Base-by-base conservation (phyloP, 345 rosid genomes). In the Arabidopsis arenosa region DNA sequence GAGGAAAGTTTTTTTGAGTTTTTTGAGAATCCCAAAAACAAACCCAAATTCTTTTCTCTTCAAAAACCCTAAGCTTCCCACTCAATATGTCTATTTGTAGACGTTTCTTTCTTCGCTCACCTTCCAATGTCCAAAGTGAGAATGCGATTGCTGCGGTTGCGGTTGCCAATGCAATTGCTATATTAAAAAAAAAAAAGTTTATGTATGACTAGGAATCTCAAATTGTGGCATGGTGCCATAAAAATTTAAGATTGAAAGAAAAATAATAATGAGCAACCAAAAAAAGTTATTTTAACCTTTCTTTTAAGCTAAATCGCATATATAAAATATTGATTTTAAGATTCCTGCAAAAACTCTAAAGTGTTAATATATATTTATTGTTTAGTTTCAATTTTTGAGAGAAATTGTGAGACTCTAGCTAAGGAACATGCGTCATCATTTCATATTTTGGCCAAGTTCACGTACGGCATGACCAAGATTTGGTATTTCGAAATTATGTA, bases 1-100 rank as follows among this genome's bases (percentile, higher is more conserved):
- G 5, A 17, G 45, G 48, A 47, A 66, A 26, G 51, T 35, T 58
- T 26, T 53, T 68, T 59, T 68, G 49, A 21, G 53, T 41, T 35
- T 37, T 77, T 83, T 74, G 56, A 80, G 87, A 86, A 84, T 84
- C 84, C 90, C 89, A 61, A 89, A 85, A 87, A 84, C 85, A 85
- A 81, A 58, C 74, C 78, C 72, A 56, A 74, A 43, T 59, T 52
- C 30, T 66, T 47, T 74, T 44, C 68, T 77, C 70, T 80, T 65
- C 68, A 51, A 78, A 72, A 78, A 78, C 68, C 82, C 58, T 72
- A 54, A 77, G 67, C 81, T 78, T 56, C 72, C 77, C 61, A 77
- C n/a, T 73, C 78, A 66, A n/a, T 72, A 78, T 56, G 58, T 78
- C 75, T 82, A 81, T 82, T 81, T 86, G 85, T 86, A 86, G 83